Percentiles rank a stretch among this genome's conserved stretches.
Evolutionary conservation across 1,284 basidiomycete genomes (phyloP).

Genomic region (Inonotus hispidus): DNA sequence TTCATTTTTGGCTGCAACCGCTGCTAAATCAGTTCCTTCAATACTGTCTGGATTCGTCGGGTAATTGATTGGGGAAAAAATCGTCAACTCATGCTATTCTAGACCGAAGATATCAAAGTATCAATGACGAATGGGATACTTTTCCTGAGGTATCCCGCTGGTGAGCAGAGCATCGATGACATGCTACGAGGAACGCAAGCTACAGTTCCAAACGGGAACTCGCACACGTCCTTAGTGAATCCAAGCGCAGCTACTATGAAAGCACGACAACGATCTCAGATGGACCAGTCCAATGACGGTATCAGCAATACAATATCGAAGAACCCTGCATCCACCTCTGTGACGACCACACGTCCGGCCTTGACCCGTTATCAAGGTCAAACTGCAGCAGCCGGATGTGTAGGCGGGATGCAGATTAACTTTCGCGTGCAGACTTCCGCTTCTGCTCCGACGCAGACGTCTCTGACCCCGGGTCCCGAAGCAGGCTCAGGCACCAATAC

Average conservation of each 20-base stretch:
- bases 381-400: background rate
- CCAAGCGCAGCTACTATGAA: no score
- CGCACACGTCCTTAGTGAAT: no score
- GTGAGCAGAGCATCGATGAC: background rate
- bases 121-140: conserved; percentile 47
- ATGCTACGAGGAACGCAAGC: background rate
- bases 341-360: background rate
- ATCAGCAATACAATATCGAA: no score
- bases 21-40: background rate
- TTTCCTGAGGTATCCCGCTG: conserved; percentile 36
- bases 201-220: no score
- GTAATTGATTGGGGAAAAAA: no score
- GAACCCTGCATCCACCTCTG: no score
- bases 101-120: conserved; percentile 44
- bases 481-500: no score
- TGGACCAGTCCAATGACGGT: no score
- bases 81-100: no score
- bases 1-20: background rate
- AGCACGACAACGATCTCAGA: no score
- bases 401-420: background rate
- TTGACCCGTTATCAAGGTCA: background rate
- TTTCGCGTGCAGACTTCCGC: background rate
- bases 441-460: background rate
- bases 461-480: no score
- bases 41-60: background rate